These are phyloP conservation scores for Leptoxyphium fumago DNA, from an alignment of 2,329 filamentous ascomycete genomes.

Conservation along the genomic window DNA sequence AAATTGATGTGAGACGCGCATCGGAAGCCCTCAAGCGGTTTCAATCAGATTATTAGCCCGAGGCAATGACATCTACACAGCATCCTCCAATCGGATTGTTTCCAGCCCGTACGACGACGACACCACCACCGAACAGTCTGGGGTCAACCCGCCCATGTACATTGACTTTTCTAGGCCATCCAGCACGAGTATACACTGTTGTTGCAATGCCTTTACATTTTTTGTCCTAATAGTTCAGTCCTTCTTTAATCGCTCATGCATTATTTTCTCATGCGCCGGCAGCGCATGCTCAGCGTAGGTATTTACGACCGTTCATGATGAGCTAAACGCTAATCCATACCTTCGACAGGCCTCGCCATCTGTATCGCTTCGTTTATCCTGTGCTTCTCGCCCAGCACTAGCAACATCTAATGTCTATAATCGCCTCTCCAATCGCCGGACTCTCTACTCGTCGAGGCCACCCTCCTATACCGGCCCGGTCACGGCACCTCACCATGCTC, in stretches of 20 bases:
- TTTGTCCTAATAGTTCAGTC: background rate
- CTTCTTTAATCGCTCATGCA: background rate
- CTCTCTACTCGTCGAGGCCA: background rate
- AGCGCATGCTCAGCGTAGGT: conserved; percentile 15
- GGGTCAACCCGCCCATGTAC: background rate
- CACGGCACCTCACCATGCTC: background rate
- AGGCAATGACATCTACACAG: background rate
- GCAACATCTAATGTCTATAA: background rate
- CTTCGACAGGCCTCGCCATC: conserved; percentile 10
- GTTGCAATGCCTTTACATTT: background rate
- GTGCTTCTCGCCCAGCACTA: conserved; percentile 13
- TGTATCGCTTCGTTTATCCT: conserved; percentile 20
- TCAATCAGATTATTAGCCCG: background rate
- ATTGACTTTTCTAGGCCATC: too few species aligned
- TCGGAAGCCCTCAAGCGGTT: background rate
- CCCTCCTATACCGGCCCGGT: background rate
- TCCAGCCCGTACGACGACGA: background rate
- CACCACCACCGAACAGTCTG: background rate
- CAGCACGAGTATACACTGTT: too few species aligned
- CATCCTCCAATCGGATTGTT: background rate
- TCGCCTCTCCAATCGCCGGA: background rate
- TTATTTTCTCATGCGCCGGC: conserved; percentile 11
- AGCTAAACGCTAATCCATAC: background rate
- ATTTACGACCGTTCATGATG: too few species aligned
- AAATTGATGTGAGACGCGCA: background rate